Conservation (phyloP, 1,139 yeast genomes). For the Candida anutae region DNA sequence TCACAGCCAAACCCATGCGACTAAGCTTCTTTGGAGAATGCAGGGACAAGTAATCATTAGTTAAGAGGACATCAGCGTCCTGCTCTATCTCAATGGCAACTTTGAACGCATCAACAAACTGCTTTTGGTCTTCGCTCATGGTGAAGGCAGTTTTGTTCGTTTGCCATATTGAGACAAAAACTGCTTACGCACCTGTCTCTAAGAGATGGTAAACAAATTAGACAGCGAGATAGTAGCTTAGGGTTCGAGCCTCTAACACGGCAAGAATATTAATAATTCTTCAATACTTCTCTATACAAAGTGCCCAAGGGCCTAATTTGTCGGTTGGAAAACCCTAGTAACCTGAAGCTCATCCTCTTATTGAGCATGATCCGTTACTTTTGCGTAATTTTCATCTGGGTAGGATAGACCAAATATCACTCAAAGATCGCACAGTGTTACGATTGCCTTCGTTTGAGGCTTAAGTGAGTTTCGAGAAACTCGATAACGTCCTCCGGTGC, state of each 20-base stretch:
- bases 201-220: no score
- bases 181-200: conserved; percentile 1
- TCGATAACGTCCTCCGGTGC: no score
- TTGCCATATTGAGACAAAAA: conserved; percentile 1
- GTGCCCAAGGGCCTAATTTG: no score
- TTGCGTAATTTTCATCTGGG: no score
- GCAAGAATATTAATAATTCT: neutral
- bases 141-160: conserved; percentile 3
- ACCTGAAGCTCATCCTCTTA: no score
- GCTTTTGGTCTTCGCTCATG: conserved; percentile 2
- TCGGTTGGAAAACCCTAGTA: no score
- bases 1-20: conserved; percentile 63
- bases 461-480: no score
- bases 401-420: no score
- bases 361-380: no score
- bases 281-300: neutral
- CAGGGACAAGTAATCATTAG: conserved; percentile 39
- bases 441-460: no score
- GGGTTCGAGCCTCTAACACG: neutral
- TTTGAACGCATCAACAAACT: conserved; percentile 37
- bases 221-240: neutral
- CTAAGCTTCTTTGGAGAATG: conserved; percentile 62
- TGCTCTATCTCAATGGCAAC: conserved; percentile 51
- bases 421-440: no score
- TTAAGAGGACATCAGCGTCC: conserved; percentile 48